Base-by-base conservation (phyloP, 768 basidiomycete genomes). In the Amanita brunnescens region DNA sequence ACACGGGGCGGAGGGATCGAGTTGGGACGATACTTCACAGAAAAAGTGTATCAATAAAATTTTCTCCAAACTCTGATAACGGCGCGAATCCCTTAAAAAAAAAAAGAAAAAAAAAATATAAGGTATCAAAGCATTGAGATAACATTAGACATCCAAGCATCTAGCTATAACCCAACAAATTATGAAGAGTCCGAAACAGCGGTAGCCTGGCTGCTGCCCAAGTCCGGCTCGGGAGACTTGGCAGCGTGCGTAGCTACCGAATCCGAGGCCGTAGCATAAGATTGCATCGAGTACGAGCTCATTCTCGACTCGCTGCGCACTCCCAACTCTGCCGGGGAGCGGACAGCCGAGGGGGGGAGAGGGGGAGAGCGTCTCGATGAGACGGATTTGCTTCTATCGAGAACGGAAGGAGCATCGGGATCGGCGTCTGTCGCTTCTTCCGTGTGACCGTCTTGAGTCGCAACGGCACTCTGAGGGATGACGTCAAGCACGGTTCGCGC, bases 211-310 rank as follows among this genome's bases (percentile, higher is more conserved):
- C 7, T 29, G 26, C 7, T 29, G 7, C 26, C 26, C 26, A 7
- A 29, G 26, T 29, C 26, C 6, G 23, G 37, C 16, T 24, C 44
- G 3, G 26, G 21, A 1, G 23, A 3, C 20, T 16, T 39, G 26
- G 7, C 26, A 9, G 14, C 30, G 24, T 29, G 49, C 1, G 20
- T 5, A 4, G 54, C 34, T 49, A 70, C 51, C 3, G 65, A 62
- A 42, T 69, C 68, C 1, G 50, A 51, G 1, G 69, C 69, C 7
- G 69, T 70, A 2, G 66, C 67, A 53, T 62, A 70, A 2, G 66
- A 64, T 23, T 59, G 58, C 24, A 59, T 49, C 10, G 68, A 66
- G 47, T 61, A 62, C 6, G 61, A 57, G 39, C 62, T 65, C 10
- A 56, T 46, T 39, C 58, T 47, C 14, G 60, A 59, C 51, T 55